Conservation (phyloP, 257 asterid species). For the Ilex asprella region DNA sequence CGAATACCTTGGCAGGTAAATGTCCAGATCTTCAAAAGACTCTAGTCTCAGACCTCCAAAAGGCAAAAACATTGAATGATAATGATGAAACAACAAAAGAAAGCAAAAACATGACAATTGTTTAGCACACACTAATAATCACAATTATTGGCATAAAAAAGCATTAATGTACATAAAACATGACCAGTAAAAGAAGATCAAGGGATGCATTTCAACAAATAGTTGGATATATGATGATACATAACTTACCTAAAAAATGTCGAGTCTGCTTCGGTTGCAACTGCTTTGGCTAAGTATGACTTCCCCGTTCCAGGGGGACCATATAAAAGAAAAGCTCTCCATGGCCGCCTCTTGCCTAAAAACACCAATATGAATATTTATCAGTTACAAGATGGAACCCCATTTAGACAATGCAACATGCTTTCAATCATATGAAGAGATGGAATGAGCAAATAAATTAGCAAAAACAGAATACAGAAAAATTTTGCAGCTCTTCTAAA, state of each 20-base stretch:
- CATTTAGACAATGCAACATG: background rate
- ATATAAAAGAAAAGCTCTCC: slow-evolving; percentile 56
- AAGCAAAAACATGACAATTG: no score
- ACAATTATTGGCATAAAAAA: no score
- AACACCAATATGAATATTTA: slow-evolving; percentile 5
- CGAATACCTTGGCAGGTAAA: no score
- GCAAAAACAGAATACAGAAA: background rate
- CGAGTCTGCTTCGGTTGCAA: slow-evolving; percentile 60
- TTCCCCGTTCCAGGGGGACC: slow-evolving; percentile 71
- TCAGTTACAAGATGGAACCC: background rate
- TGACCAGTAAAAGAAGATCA: no score
- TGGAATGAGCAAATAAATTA: background rate
- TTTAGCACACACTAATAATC: no score
- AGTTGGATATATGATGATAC: no score
- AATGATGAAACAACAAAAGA: no score
- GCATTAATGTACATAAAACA: no score
- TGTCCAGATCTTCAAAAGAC: no score
- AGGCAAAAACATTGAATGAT: no score
- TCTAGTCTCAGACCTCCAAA: no score
- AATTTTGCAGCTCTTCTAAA: background rate
- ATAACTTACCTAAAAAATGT: slow-evolving; percentile 48
- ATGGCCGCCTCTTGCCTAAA: slow-evolving; percentile 55
- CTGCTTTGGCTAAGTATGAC: slow-evolving; percentile 58
- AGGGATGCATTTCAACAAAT: no score
- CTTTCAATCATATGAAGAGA: background rate